Evolutionary conservation across 306 rosid genomes (phyloP), one percentile per base, ranked within the genome.

Genomic region (Pueraria montana): DNA sequence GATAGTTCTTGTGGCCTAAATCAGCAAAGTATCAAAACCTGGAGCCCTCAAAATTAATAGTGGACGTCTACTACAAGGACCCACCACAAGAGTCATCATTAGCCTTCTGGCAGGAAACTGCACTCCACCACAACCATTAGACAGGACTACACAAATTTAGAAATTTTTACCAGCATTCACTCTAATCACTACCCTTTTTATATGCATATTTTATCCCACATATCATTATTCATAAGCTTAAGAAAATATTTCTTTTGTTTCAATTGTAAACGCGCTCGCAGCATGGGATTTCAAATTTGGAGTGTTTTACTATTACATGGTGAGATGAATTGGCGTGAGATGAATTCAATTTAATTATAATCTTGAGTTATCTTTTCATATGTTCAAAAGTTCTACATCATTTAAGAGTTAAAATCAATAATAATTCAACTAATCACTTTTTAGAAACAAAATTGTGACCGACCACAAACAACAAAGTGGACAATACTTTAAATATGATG

Each of bases 21-120:
- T 80, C 53, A 69, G 85, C 76, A 85, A 80, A 80, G 79, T 34
- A 69, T 80, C 79, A 12, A 18, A 76, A 26, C 5, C 8, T 80
- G 85, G 85, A 84, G 83, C 80, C 83, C 78, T 45, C 84, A 17
- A 43, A 10, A 73, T 80, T 80, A 46, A 87, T 71, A 38, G 66
- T 64, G 78, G 64, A 59, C 27, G 66, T 73, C 59, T 36, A 27
- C 82, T 76, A 20, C 71, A 14, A 2, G 11, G 80, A 32, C 74
- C 85, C 85, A 80, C 86, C 74, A 23, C 67, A 21, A 6, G 5
- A 16, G 18, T 63, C 70, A 86, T 83, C 80, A 87, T 83, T 83
- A 79, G 59, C 58, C 81, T 68, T 56, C 84, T 71, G 23, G 18
- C 83, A 64, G 73, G 70, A 74, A 61, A 83, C 79, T 80, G 81